Conservation (phyloP, 2,329 filamentous ascomycete genomes). For the Hyphodiscus sp. region DNA sequence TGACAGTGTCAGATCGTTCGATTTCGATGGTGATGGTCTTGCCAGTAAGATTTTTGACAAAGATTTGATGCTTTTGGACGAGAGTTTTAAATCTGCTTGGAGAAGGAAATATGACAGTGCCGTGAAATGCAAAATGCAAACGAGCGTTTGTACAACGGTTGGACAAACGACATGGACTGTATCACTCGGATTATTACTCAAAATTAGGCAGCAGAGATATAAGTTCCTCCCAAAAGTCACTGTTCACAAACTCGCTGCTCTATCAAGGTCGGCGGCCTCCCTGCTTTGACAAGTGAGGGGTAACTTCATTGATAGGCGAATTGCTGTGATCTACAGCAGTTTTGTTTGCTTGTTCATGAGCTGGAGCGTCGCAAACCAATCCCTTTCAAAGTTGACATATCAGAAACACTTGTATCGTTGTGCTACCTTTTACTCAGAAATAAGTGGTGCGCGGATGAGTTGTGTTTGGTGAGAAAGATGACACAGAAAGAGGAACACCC, state of each 20-base stretch:
- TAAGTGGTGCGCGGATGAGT: background rate
- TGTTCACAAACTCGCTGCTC: background rate
- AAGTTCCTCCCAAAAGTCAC: background rate
- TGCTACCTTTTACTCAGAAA: background rate
- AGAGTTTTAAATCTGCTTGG: no score
- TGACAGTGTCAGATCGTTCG: background rate
- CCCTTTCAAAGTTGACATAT: background rate
- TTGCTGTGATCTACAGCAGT: background rate
- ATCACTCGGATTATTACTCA: background rate
- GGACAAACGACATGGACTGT: background rate
- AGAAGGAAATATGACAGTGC: background rate
- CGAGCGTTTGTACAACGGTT: background rate
- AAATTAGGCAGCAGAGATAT: background rate
- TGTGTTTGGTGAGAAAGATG: background rate
- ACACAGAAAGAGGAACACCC: background rate
- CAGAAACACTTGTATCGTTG: background rate
- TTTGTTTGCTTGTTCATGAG: background rate
- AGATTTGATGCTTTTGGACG: background rate
- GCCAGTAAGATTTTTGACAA: background rate
- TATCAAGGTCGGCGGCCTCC: background rate
- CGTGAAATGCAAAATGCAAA: background rate
- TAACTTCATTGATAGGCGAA: background rate
- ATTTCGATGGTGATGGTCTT: background rate
- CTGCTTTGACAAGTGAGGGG: background rate
- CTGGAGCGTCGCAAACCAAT: background rate